phyloP scores from a whole-genome alignment of 2,329 filamentous ascomycete genomes.

The Penicillium sp. region DNA sequence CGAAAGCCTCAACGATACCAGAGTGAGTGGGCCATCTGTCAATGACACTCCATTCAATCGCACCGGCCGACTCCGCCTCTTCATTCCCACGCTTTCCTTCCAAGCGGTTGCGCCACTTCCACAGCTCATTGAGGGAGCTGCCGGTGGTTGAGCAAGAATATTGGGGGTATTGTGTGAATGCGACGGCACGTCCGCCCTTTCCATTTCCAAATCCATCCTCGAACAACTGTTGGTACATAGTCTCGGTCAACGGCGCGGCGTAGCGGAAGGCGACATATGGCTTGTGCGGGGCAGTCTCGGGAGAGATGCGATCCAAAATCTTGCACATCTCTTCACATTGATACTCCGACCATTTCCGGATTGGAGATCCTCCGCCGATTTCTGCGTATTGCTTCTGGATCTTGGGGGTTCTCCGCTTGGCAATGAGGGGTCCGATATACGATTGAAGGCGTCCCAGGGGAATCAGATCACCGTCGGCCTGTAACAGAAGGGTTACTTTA shows the following conservation, averaged over 20 bases:
- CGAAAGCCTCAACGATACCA: constrained; percentile 88
- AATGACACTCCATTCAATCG: constrained; percentile 95
- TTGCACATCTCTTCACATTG: constrained; percentile 97
- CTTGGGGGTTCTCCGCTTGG: constrained; percentile 85
- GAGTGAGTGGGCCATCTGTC: constrained; percentile 94
- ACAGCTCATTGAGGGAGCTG: constrained; percentile 92
- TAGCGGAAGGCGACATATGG: constrained; percentile 98
- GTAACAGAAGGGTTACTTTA: constrained; percentile 7
- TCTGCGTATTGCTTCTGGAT: constrained; percentile 94
- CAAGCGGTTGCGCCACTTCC: constrained; percentile 88
- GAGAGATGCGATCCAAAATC: constrained; percentile 84
- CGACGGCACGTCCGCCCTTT: constrained; percentile 87
- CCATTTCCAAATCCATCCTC: constrained; percentile 89
- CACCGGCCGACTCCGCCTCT: constrained; percentile 59
- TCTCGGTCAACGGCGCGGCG: constrained; percentile 87
- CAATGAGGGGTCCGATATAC: constrained; percentile 87
- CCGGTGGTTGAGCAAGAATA: constrained; percentile 98
- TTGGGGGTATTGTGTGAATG: constrained; percentile 97
- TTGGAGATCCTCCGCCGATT: constrained; percentile 96
- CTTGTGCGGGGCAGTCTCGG: constrained; percentile 92
- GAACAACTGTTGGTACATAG: constrained; percentile 82
- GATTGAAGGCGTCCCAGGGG: constrained; percentile 89
- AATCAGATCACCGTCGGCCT: constrained; percentile 93
- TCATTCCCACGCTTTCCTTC: constrained; percentile 70
- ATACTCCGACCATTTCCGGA: constrained; percentile 96